phyloP scores from a whole-genome alignment of 306 rosid genomes.

The Quercus aquifolioides region DNA sequence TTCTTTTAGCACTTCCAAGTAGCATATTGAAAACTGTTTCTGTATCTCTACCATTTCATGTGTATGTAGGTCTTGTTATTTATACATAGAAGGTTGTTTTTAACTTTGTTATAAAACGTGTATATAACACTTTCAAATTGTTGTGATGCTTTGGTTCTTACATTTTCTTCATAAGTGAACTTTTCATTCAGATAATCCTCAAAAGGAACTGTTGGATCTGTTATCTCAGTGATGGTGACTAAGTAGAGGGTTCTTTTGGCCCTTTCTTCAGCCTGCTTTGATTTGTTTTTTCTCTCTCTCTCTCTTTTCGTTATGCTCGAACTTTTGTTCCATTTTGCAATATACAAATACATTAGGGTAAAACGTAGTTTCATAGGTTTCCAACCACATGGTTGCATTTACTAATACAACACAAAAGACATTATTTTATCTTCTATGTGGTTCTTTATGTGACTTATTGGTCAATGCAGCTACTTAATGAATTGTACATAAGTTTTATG shows the following conservation, averaged over 20 bases:
- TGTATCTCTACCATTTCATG: conserved; percentile 57
- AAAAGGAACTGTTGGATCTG: conserved; percentile 27
- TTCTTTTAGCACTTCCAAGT: conserved; percentile 34
- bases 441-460: too few relatives aligned
- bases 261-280: conserved; percentile 26
- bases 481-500: too few relatives aligned
- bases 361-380: too few relatives aligned
- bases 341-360: neutral
- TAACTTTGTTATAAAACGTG: conserved; percentile 51
- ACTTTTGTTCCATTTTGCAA: conserved; percentile 13
- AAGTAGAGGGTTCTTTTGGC: conserved; percentile 43
- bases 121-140: conserved; percentile 77
- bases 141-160: conserved; percentile 30
- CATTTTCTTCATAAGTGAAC: conserved; percentile 26
- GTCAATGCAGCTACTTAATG: too few relatives aligned
- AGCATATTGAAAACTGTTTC: conserved; percentile 29
- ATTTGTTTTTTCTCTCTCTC: conserved; percentile 29
- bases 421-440: too few relatives aligned
- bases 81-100: conserved; percentile 62
- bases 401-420: too few relatives aligned
- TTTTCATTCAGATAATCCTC: conserved; percentile 35
- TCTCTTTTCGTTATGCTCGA: conserved; percentile 10
- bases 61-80: conserved; percentile 88
- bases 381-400: too few relatives aligned
- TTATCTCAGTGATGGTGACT: conserved; percentile 48